Percentiles rank a stretch among this genome's conserved stretches.
Evolutionary conservation across 2,329 filamentous ascomycete genomes (phyloP).

Genomic region (Myriangium duriaei): DNA sequence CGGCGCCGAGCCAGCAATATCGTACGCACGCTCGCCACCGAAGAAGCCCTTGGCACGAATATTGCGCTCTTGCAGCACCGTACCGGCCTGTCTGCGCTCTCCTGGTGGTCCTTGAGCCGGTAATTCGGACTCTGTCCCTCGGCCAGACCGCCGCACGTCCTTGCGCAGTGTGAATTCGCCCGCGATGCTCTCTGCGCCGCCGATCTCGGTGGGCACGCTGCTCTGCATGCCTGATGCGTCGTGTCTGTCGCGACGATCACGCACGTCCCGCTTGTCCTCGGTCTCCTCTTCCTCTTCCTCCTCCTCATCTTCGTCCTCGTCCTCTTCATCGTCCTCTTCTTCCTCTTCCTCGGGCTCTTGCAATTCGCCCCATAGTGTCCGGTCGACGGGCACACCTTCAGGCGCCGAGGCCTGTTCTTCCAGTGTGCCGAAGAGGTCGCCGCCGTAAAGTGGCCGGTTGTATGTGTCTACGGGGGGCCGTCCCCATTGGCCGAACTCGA

Average conservation of each 20-base stretch:
- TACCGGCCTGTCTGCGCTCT: slow-evolving; percentile 58
- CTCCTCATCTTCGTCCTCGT: slow-evolving; percentile 48
- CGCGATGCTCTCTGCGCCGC: slow-evolving; percentile 60
- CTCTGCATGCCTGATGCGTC: slow-evolving; percentile 64
- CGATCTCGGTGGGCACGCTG: slow-evolving; percentile 67
- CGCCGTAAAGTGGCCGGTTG: slow-evolving; percentile 81
- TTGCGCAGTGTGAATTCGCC: slow-evolving; percentile 91
- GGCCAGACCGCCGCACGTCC: slow-evolving; percentile 37
- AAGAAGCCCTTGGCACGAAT: slow-evolving; percentile 87
- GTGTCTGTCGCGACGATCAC: slow-evolving; percentile 52
- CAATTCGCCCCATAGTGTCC: slow-evolving; percentile 81
- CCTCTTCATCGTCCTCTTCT: slow-evolving; percentile 47
- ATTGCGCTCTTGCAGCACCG: slow-evolving; percentile 78
- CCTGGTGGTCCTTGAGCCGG: slow-evolving; percentile 26
- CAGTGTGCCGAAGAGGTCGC: slow-evolving; percentile 81
- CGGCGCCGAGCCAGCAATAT: slow-evolving; percentile 54
- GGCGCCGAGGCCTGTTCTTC: slow-evolving; percentile 46
- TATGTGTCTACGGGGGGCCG: slow-evolving; percentile 92
- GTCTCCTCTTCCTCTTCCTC: slow-evolving; percentile 61
- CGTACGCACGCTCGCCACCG: slow-evolving; percentile 85
- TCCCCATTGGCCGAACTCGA: slow-evolving; percentile 87
- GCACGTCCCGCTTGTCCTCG: slow-evolving; percentile 46
- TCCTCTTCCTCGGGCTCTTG: slow-evolving; percentile 67
- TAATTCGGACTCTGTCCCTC: slow-evolving; percentile 82
- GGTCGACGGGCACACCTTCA: slow-evolving; percentile 66